Base-by-base conservation (phyloP, 306 rosid species). In the Pyrus pyrifolia region DNA sequence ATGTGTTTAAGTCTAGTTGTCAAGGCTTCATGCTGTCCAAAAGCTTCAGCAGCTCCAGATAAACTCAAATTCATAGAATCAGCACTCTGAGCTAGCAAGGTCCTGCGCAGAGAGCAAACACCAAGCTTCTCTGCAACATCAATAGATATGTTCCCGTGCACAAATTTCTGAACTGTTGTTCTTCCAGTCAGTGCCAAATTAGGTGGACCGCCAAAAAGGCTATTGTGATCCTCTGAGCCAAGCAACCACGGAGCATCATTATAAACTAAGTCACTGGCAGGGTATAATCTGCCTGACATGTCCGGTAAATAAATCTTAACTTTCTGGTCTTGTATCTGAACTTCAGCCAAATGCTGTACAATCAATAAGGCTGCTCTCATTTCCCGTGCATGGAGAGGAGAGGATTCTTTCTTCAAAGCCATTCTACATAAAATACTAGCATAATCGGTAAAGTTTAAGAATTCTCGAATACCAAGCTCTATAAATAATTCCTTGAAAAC, bases 231-330 rank as follows among this genome's bases (percentile, higher is more conserved):
- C 78, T 90, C 97, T 22, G 95, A 79, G 51, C 92, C 93, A 79
- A 92, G 97, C 82, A 94, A 86, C 98, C 98, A 94, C 44, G 98
- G 98, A 29, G 98, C 98, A 83, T 94, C 98, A 59, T 94, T 94
- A 78, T 90, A 94, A 84, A 94, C 98, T 81, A 94, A 84, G 80
- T 89, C 90, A 53, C 86, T 64, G 30, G 97, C 91, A 59, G 82
- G 98, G 85, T 82, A 85, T 73, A 94, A 83, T 79, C 91, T 89
- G 69, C 95, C 86, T 7, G 96, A 90, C 33, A 79, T 76, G 84
- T 94, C 97, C 12, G 98, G 98, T 75, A 94, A 86, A 89, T 89
- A 89, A 80, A 94, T 83, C 74, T 84, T 84, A 68, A 84, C 87
- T 61, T 88, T 88, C 78, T 84, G 91, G 40, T 88, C 91, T 29